Percentiles rank a stretch among this genome's conserved stretches.
phyloP scores from a whole-genome alignment of 1,284 basidiomycete species.

The Puccinia coronata region DNA sequence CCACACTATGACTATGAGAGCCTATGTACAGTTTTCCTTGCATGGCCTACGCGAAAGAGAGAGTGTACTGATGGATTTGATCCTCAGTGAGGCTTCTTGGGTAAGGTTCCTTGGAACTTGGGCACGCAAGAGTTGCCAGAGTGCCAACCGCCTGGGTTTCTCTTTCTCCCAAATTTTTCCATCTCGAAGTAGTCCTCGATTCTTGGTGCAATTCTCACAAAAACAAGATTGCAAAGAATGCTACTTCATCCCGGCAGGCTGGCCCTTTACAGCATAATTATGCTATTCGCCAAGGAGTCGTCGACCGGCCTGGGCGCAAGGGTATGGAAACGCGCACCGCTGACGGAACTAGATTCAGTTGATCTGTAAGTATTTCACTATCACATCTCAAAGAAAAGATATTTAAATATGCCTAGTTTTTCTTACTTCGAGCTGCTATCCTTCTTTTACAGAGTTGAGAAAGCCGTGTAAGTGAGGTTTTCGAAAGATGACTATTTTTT shows the following conservation, averaged over 20 bases:
- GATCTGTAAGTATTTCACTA: neutral
- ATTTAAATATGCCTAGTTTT: neutral
- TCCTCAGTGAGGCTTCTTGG: neutral
- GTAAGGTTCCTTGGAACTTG: neutral
- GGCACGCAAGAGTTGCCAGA: neutral
- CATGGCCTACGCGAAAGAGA: neutral
- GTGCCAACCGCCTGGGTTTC: neutral
- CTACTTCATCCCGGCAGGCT: neutral
- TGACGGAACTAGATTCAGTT: neutral
- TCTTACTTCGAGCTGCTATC: neutral
- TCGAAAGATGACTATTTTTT: neutral
- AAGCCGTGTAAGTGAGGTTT: neutral
- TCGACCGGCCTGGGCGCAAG: neutral
- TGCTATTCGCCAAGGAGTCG: neutral
- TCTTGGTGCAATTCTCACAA: too few species aligned
- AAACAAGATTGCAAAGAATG: neutral
- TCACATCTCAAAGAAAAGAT: neutral
- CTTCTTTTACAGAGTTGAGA: neutral
- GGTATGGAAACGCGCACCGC: neutral
- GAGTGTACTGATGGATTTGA: neutral
- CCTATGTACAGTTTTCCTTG: neutral
- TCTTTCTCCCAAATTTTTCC: neutral
- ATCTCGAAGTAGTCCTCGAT: neutral
- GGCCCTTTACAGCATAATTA: neutral
- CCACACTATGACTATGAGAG: too few species aligned